A percentile compares a stretch with the other conserved stretches of the same genome.
These are phyloP conservation scores for Penicillium sp. DNA, from an alignment of 2,329 filamentous ascomycete species.

Conservation along the genomic window DNA sequence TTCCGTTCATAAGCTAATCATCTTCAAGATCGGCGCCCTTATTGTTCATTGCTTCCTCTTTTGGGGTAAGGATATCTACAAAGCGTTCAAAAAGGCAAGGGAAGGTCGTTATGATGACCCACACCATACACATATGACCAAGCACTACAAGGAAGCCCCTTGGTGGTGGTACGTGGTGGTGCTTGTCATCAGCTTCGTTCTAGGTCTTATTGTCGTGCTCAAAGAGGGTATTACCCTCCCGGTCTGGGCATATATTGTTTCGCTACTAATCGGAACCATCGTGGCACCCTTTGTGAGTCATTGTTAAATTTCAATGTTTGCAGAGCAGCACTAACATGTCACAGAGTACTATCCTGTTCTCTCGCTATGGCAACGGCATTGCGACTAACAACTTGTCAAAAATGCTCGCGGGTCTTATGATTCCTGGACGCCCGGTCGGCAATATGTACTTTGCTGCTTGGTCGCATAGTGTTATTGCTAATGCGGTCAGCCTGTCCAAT, in stretches of 20 bases:
- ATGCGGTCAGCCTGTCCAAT: conserved; percentile 49
- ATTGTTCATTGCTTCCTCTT: conserved; percentile 52
- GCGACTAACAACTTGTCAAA: conserved; percentile 51
- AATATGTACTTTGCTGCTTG: conserved; percentile 58
- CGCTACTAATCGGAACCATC: conserved; percentile 27
- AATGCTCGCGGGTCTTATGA: conserved; percentile 51
- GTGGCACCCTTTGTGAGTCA: conserved; percentile 24
- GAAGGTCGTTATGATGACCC: conserved; percentile 46
- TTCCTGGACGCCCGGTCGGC: conserved; percentile 50
- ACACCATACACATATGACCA: conserved; percentile 52
- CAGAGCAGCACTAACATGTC: neutral
- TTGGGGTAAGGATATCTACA: conserved; percentile 52
- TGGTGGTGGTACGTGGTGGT: conserved; percentile 36
- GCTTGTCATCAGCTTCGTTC: conserved; percentile 28
- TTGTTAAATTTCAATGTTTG: neutral
- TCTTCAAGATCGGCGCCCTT: conserved; percentile 51
- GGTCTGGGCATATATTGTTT: conserved; percentile 32
- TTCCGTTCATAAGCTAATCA: conserved; percentile 3
- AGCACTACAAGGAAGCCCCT: conserved; percentile 50
- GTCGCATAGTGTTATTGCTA: conserved; percentile 55
- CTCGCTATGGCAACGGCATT: conserved; percentile 15
- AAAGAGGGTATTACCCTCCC: conserved; percentile 32
- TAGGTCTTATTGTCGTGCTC: conserved; percentile 26
- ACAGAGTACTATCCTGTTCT: conserved; percentile 41
- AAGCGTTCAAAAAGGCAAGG: conserved; percentile 47